Conservation (phyloP, 1,139 yeast genomes). For the Petasospora rhodanensis region DNA sequence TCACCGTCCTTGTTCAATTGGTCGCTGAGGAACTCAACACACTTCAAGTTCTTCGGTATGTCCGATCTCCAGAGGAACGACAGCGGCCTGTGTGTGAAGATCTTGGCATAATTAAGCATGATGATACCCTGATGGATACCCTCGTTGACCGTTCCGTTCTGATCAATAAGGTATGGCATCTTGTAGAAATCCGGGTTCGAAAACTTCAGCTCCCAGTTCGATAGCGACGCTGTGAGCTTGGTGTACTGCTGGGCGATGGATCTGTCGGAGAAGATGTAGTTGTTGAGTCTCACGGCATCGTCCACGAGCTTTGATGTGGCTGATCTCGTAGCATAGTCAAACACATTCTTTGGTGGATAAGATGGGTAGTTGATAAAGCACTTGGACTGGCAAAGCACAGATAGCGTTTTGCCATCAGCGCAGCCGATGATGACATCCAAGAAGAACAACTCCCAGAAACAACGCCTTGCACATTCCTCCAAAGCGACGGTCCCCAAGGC, state of each 20-base stretch:
- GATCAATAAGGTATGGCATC: constrained; percentile 38
- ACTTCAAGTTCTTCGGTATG: constrained; percentile 38
- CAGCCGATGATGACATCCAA: constrained; percentile 47
- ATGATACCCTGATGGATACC: constrained; percentile 47
- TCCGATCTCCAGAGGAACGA: constrained; percentile 48
- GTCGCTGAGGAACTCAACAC: constrained; percentile 28
- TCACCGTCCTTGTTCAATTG: constrained; percentile 21
- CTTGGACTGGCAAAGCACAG: constrained; percentile 33
- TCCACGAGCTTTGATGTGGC: constrained; percentile 44
- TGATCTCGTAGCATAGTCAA: constrained; percentile 45
- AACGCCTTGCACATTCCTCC: constrained; percentile 37
- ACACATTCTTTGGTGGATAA: constrained; percentile 30
- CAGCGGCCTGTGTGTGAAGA: constrained; percentile 47
- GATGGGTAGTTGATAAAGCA: constrained; percentile 36
- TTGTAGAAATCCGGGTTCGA: constrained; percentile 40
- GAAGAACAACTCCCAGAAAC: constrained; percentile 46
- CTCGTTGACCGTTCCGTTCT: constrained; percentile 41
- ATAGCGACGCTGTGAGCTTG: constrained; percentile 40
- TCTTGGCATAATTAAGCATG: constrained; percentile 43
- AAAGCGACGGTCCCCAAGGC: constrained; percentile 23
- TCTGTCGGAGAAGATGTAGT: constrained; percentile 36
- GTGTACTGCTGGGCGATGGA: constrained; percentile 34
- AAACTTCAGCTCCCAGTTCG: constrained; percentile 45
- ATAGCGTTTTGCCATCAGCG: constrained; percentile 45
- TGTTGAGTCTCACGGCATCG: constrained; percentile 42